Evolutionary conservation across 2,329 filamentous ascomycete species (phyloP).

Genomic region (Hymenoscyphus infarciens): DNA sequence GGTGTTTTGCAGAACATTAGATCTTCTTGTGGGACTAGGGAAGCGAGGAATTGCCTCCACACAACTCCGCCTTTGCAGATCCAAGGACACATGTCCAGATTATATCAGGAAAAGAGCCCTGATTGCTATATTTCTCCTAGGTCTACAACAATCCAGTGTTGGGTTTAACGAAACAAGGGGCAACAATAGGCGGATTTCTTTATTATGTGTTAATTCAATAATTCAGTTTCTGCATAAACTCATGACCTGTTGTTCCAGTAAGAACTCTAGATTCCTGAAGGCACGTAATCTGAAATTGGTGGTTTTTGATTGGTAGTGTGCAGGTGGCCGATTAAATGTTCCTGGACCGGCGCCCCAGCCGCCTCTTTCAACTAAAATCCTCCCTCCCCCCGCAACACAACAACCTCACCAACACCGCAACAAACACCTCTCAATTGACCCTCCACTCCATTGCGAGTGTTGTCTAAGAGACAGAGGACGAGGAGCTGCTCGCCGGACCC

Average conservation of each 20-base stretch:
- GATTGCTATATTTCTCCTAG: background rate
- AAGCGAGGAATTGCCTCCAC: background rate
- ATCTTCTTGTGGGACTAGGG: background rate
- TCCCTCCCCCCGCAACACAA: constrained; percentile 4
- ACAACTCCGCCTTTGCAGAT: background rate
- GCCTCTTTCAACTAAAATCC: constrained; percentile 3
- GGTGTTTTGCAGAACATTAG: too few relatives aligned
- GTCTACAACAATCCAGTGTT: background rate
- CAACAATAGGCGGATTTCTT: too few relatives aligned
- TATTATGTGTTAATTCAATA: background rate
- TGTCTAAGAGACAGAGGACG: background rate
- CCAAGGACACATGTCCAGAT: background rate
- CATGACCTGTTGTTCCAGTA: background rate
- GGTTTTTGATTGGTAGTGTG: constrained; percentile 8
- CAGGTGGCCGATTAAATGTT: background rate
- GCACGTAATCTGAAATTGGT: constrained; percentile 11
- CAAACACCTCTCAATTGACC: background rate
- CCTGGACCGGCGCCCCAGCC: background rate
- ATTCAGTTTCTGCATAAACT: background rate
- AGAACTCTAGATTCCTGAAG: constrained; percentile 7
- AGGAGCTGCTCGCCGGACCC: background rate
- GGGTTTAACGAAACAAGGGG: background rate
- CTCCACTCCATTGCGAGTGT: background rate
- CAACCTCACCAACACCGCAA: constrained; percentile 2
- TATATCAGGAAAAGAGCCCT: background rate